Conservation (phyloP, 768 basidiomycete species). For the Dioszegia aurantiaca region DNA sequence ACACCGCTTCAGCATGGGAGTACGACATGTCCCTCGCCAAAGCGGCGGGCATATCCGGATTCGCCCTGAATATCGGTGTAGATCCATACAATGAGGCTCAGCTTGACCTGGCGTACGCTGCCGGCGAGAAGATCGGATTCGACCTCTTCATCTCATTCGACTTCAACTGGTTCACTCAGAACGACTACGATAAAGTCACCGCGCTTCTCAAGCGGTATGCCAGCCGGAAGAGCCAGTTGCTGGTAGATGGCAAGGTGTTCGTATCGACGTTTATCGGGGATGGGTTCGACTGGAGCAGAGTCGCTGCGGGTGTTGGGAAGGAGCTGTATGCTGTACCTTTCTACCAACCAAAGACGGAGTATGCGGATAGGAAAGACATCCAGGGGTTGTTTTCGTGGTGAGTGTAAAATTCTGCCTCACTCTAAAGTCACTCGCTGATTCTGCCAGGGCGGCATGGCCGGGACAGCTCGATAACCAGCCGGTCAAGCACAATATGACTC, state of each 20-base stretch:
- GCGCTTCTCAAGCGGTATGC: conserved; percentile 37
- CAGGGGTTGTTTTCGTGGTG: conserved; percentile 50
- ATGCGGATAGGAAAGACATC: conserved; percentile 30
- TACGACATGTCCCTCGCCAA: conserved; percentile 43
- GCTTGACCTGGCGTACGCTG: conserved; percentile 44
- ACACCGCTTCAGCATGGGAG: conserved; percentile 34
- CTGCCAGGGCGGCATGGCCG: conserved; percentile 47
- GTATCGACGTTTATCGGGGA: conserved; percentile 52
- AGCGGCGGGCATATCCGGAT: conserved; percentile 46
- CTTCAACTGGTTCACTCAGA: conserved; percentile 50
- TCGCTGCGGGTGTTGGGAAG: conserved; percentile 23
- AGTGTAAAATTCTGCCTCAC: too few species aligned
- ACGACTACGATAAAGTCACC: conserved; percentile 21
- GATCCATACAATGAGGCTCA: conserved; percentile 47
- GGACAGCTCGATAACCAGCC: conserved; percentile 43
- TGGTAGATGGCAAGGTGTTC: conserved; percentile 45
- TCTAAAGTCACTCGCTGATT: neutral
- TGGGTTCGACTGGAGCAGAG: conserved; percentile 45
- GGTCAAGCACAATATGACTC: conserved; percentile 31
- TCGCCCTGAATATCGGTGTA: conserved; percentile 49
- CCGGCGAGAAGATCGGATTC: conserved; percentile 38
- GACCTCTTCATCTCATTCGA: conserved; percentile 52
- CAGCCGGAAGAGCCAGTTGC: conserved; percentile 34
- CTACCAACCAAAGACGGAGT: conserved; percentile 37
- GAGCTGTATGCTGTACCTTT: conserved; percentile 48